Evolutionary conservation across 2,329 filamentous ascomycete genomes (phyloP), one percentile per base, ranked within the genome.

Genomic region (Pseudocercospora pini-densiflorae): DNA sequence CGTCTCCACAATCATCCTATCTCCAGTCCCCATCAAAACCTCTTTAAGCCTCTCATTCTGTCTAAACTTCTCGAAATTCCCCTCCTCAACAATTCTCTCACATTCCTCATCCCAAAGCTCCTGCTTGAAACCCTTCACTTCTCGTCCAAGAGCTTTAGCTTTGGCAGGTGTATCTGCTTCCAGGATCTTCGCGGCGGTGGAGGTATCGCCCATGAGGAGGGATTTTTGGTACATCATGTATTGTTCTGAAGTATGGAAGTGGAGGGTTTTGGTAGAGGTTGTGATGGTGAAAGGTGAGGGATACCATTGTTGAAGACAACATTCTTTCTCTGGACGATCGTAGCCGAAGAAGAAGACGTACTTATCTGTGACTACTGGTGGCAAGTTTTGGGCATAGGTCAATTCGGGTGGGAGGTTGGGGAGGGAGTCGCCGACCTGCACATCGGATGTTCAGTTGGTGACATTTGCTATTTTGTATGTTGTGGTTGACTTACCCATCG

Each of bases 161-260:
- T 77, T 73, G 3, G 67, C 69, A 7, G 74, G 70, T 7, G 69
- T 69, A 9, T 72, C 64, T 14, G 64, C 65, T 6, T 70, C 64
- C 43, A 77, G 66, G 19, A 77, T 77, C 59, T 71, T 62, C 1
- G 69, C 58, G 5, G 76, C 77, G n/a, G 73, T 71, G 31, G 72
- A 63, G 19, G 70, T 66, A 45, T 76, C 72, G 3, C 71, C 71
- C 64, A 79, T 77, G 29, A 77, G 68, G 5, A 78, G 66, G 8
- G 76, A 76, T 70, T 79, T 79, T 53, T 73, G 74, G 54, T 77
- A 76, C 77, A 79, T 79, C 74, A 79, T 79, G 64, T 74, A 77
- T 53, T 72, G 72, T 62, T 74, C 73, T 21, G 64, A 62, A 2
- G 71, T 73, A n/a, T 66, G 65, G 58, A 71, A 75, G 43, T 23